Evolutionary conservation across 163 green algal genomes (phyloP), one percentile per base, ranked within the genome.

Genomic region (Volvox carteri): DNA sequence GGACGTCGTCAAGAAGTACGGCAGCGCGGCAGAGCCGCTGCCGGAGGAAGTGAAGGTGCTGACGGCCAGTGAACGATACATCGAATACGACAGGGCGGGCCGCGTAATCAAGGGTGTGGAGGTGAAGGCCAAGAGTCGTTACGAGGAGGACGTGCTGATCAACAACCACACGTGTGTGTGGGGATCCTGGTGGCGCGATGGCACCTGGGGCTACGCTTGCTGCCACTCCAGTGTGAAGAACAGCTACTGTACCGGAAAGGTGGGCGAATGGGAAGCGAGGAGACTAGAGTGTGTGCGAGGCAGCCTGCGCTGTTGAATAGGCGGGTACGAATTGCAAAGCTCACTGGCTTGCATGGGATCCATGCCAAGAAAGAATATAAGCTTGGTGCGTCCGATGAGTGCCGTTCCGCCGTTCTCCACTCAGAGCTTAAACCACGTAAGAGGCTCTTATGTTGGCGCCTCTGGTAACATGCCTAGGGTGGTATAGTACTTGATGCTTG

Each of bases 111-210:
- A 95, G 85, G 98, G 98, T 39, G 77, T 90, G 84, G 96, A 98
- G 89, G 90, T 93, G n/a, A 95, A 96, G 90, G 92, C 93, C n/a
- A 91, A 90, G 54, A 96, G 90, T 25, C 90, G 95, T n/a, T 99
- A 99, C 88, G 97, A 99, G 92, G 98, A 99, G 93, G 98, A 99
- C 81, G 96, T 99, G 80, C 89, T 95, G 37, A 84, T 96, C 39
- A 96, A 97, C 87, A 99, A 99, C 92, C 98, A 99, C 95, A 99
- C 96, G 2, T 86, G 85, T 0, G 97, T 99, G 67, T 99, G 98
- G 98, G 98, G 98, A 33, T 98, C 94, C 52, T 99, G 94, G 94
- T 99, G 97, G 97, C 48, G 92, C 14, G 94, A 97, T 21, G 97
- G 97, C 23, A 73, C 86, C 44, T 99, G 98, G 98, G 98, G 98